These are phyloP conservation scores for Chlorella ohadii DNA, from an alignment of 139 green algal species.

Conservation along the genomic window DNA sequence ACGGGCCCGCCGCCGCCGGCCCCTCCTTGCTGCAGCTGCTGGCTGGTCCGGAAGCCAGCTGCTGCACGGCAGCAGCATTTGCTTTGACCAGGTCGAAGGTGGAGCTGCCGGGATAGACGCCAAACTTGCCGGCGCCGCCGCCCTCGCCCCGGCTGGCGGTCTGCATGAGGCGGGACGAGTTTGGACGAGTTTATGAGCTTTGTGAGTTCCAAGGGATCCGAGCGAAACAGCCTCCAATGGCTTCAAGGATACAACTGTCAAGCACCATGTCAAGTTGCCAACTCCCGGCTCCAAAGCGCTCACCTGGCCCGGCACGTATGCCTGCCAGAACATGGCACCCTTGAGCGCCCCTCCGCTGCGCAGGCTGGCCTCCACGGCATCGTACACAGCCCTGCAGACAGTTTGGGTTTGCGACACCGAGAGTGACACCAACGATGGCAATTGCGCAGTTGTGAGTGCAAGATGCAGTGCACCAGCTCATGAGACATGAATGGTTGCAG, in stretches of 20 bases:
- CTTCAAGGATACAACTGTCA: too few species aligned
- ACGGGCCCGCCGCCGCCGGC: not conserved
- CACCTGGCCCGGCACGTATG: slow-evolving; percentile 24
- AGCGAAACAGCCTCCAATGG: too few species aligned
- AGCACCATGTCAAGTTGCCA: too few species aligned
- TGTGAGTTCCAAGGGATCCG: too few species aligned
- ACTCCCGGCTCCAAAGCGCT: too few species aligned
- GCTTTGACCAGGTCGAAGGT: slow-evolving; percentile 28
- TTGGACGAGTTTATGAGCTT: too few species aligned
- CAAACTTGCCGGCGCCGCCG: slow-evolving; percentile 54
- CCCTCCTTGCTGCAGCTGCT: not conserved
- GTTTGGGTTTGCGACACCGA: too few species aligned
- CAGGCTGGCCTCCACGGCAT: slow-evolving; percentile 47
- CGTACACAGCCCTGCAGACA: slow-evolving; percentile 14
- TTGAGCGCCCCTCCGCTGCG: slow-evolving; percentile 28
- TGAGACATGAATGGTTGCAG: too few species aligned
- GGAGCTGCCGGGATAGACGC: slow-evolving; percentile 37
- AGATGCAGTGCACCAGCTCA: too few species aligned
- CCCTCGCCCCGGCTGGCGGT: slow-evolving; percentile 50
- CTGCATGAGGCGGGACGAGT: not conserved
- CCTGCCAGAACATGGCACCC: slow-evolving; percentile 36
- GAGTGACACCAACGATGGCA: too few species aligned
- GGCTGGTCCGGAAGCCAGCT: not conserved
- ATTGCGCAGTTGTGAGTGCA: too few species aligned
- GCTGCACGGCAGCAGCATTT: slow-evolving; percentile 13